These are phyloP conservation scores for Candida coleopterorum DNA, from an alignment of 805 yeast genomes.

Conservation along the genomic window DNA sequence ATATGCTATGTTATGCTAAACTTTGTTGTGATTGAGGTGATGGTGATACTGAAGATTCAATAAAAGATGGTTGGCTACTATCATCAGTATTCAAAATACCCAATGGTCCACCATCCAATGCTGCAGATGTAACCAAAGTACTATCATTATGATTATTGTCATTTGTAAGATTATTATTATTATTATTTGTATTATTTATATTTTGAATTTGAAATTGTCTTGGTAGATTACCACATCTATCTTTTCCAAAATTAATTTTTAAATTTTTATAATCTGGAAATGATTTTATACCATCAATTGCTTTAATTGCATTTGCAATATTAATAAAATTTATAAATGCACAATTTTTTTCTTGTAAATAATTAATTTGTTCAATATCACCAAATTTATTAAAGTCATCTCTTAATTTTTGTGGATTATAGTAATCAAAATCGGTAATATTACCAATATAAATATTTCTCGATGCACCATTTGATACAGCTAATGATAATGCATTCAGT, in stretches of 20 bases:
- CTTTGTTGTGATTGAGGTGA: slow-evolving; percentile 6
- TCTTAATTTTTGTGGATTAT: slow-evolving; percentile 58
- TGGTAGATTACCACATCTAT: slow-evolving; percentile 92
- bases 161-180: neutral
- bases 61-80: slow-evolving; percentile 5
- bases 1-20: neutral
- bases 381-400: slow-evolving; percentile 79
- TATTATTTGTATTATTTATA: neutral
- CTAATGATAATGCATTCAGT: slow-evolving; percentile 78
- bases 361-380: slow-evolving; percentile 92
- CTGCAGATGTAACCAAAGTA: neutral
- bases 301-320: slow-evolving; percentile 85
- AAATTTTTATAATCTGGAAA: slow-evolving; percentile 58
- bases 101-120: slow-evolving; percentile 7
- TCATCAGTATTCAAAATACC: slow-evolving; percentile 9
- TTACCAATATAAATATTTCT: slow-evolving; percentile 87
- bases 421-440: slow-evolving; percentile 47
- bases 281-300: slow-evolving; percentile 85
- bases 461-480: slow-evolving; percentile 91
- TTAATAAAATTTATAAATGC: slow-evolving; percentile 90
- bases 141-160: slow-evolving; percentile 2
- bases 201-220: slow-evolving; percentile 53
- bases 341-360: slow-evolving; percentile 76
- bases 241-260: slow-evolving; percentile 89
- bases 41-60: slow-evolving; percentile 1